Conservation (phyloP, 257 asterid genomes). For the Nicotiana tomentosiformis region DNA sequence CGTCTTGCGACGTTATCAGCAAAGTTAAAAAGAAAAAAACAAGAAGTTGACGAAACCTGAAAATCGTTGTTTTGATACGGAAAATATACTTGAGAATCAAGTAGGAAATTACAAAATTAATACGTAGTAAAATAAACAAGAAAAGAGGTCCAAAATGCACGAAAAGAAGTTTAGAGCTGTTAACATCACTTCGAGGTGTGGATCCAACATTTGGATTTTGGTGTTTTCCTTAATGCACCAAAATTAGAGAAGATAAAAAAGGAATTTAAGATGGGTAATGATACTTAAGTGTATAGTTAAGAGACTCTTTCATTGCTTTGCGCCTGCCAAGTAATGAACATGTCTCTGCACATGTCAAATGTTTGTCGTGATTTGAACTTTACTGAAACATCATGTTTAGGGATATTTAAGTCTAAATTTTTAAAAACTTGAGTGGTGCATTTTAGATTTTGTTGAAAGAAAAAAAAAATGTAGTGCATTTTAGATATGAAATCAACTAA, state of each 20-base stretch:
- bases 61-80: too few species aligned
- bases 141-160: neutral
- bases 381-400: neutral
- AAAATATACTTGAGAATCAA: neutral
- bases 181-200: neutral
- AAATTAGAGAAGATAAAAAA: neutral
- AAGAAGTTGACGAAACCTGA: neutral
- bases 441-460: neutral
- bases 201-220: neutral
- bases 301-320: neutral
- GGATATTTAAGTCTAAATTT: neutral
- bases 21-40: too few species aligned
- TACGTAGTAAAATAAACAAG: too few species aligned
- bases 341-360: neutral
- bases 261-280: neutral
- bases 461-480: neutral
- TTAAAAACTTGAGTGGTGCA: neutral
- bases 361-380: slow-evolving; percentile 3
- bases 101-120: neutral
- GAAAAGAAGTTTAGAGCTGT: neutral
- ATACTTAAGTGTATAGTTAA: neutral
- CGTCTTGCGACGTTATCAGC: too few species aligned
- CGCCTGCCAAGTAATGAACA: slow-evolving; percentile 2
- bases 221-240: neutral
- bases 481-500: neutral